Evolutionary conservation across 257 asterid species (phyloP), one percentile per base, ranked within the genome.

Genomic region (Cordia subcordata): DNA sequence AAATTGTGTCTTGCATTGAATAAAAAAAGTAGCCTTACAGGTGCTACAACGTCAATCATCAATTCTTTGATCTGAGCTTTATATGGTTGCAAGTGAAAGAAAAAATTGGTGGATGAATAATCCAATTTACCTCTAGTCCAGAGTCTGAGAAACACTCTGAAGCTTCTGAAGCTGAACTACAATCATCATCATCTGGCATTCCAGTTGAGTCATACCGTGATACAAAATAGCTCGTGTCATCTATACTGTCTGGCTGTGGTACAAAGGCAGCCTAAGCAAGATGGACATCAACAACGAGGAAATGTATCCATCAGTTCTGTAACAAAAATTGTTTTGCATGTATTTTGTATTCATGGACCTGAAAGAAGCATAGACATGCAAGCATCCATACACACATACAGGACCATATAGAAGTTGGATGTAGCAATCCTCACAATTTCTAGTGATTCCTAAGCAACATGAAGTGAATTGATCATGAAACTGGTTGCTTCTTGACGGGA

Each of bases 141-240:
- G 85, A 77, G 76, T 73, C 68, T 40, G 79, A 74, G 67, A 58
- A 77, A 57, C 63, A 68, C 54, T 84, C 98, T 56, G 85, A 77
- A 63, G 69, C 56, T 61, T 77, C 92, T 20, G 93, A 87, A 72
- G 77, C 71, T 20, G 96, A 77, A 74, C 64, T 54, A 23, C 74
- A 77, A 75, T 71, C 71, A 33, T 73, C 85, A 21, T 80, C 92
- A 62, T 72, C 76, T 62, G 68, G 83, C 67, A 66, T 74, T 66
- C 72, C 90, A 71, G 55, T 59, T 60, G 86, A 76, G 60, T 76
- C 72, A 68, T 77, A 92, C 50, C 99, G 85, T 57, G 93, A 75
- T 32, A 88, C 86, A 72, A 92, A 88, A 72, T 88, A 92, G 68
- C 96, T 92, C 5, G 96, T 92, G 81, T 92, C 98, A 73, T 85